Evolutionary conservation across 169 alveolate genomes (phyloP).

Genomic region (Plasmodium reichenowi): DNA sequence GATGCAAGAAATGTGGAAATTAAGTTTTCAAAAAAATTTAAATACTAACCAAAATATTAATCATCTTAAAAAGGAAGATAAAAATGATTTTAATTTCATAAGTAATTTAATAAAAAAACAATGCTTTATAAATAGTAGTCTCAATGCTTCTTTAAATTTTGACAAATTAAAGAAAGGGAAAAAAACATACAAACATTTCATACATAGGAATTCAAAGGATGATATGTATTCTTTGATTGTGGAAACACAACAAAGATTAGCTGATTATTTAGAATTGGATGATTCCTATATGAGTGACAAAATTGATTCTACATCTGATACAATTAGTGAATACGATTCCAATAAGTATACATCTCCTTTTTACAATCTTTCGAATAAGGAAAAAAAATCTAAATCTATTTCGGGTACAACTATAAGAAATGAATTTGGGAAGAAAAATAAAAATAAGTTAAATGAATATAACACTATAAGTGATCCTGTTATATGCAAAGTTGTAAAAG

Average conservation of each 20-base stretch:
- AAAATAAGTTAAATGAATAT: too few species aligned
- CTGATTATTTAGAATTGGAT: slow-evolving; percentile 50
- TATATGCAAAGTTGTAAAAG: neutral
- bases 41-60: neutral
- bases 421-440: neutral
- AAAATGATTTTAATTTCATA: slow-evolving; percentile 53
- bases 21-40: slow-evolving; percentile 51
- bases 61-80: slow-evolving; percentile 7
- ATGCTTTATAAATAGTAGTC: slow-evolving; percentile 47
- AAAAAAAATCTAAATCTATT: neutral
- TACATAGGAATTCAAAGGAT: neutral
- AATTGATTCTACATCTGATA: slow-evolving; percentile 19
- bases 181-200: neutral
- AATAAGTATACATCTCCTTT: slow-evolving; percentile 7
- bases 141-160: slow-evolving; percentile 55
- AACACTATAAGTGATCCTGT: too few species aligned
- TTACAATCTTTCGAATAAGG: neutral
- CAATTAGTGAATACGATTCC: slow-evolving; percentile 12
- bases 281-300: slow-evolving; percentile 35
- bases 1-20: slow-evolving; percentile 78
- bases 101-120: slow-evolving; percentile 23
- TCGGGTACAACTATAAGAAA: neutral
- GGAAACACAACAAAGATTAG: slow-evolving; percentile 68
- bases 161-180: neutral
- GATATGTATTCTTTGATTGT: slow-evolving; percentile 29